phyloP scores from a whole-genome alignment of 2,329 filamentous ascomycete species.

The Nannizzia gypsea region DNA sequence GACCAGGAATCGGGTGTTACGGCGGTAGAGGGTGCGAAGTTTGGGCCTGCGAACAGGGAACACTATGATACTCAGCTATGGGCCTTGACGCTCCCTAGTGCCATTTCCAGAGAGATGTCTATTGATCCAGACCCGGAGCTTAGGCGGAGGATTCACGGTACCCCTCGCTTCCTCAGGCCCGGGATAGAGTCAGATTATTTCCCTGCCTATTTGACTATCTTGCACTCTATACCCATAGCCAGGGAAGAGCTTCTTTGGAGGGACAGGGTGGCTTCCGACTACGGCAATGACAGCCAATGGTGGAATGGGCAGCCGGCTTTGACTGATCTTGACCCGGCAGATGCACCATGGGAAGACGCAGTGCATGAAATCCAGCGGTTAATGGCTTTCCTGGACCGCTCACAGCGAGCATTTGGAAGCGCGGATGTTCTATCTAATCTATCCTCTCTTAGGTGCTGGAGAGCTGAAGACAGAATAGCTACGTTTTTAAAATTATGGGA shows the following conservation, averaged over 20 bases:
- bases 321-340: constrained; percentile 7
- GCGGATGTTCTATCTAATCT: constrained; percentile 36
- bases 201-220: constrained; percentile 48
- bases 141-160: constrained; percentile 36
- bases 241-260: constrained; percentile 45
- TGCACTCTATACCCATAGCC: constrained; percentile 49
- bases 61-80: constrained; percentile 44
- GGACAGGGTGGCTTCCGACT: constrained; percentile 36
- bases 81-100: constrained; percentile 42
- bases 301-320: constrained; percentile 46
- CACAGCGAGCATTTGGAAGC: constrained; percentile 48
- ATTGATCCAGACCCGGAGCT: constrained; percentile 43
- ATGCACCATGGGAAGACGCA: constrained; percentile 29
- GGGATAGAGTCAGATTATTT: constrained; percentile 42
- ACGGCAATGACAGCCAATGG: constrained; percentile 48
- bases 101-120: constrained; percentile 40
- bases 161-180: constrained; percentile 49
- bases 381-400: constrained; percentile 49
- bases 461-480: constrained; percentile 27
- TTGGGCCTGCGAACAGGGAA: constrained; percentile 44
- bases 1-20: constrained; percentile 46
- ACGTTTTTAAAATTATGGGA: constrained; percentile 43
- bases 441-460: constrained; percentile 3
- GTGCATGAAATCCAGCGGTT: constrained; percentile 49
- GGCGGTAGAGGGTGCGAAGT: constrained; percentile 27